Conservation (phyloP, 1,284 basidiomycete species). For the Tilletia horrida region DNA sequence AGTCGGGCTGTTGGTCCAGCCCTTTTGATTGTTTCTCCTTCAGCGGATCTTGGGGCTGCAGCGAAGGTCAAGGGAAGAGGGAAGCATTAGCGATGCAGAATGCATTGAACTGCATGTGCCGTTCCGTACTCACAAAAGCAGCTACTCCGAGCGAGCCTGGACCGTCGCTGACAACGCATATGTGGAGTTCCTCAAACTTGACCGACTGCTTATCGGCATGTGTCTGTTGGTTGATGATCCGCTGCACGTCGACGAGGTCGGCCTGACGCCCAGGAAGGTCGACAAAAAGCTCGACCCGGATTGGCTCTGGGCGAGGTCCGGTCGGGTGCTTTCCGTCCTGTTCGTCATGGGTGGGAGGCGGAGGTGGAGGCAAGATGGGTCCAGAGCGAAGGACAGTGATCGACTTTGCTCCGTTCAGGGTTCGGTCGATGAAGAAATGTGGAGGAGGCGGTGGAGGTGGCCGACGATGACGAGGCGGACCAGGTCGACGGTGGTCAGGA, state of each 20-base stretch:
- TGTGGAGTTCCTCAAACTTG: neutral
- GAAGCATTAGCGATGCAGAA: too few species aligned
- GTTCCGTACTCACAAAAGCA: neutral
- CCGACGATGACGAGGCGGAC: neutral
- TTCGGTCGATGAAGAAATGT: neutral
- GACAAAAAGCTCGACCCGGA: neutral
- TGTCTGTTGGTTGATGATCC: neutral
- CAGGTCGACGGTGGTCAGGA: neutral
- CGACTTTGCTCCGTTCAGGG: neutral
- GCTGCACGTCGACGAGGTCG: neutral
- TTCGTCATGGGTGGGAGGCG: neutral
- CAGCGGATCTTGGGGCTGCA: neutral
- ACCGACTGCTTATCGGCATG: neutral
- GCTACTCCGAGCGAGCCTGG: neutral
- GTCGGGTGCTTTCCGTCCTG: neutral
- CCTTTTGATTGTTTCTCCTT: neutral
- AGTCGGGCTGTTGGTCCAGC: neutral
- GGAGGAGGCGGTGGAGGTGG: neutral
- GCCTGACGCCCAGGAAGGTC: neutral
- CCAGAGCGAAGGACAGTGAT: neutral
- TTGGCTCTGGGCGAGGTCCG: neutral
- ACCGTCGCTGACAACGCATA: neutral
- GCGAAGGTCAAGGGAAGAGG: neutral
- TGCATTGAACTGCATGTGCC: neutral
- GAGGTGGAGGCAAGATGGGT: conserved; percentile 1